Conservation (phyloP, 345 rosid species). For the Euclidium syriacum region DNA sequence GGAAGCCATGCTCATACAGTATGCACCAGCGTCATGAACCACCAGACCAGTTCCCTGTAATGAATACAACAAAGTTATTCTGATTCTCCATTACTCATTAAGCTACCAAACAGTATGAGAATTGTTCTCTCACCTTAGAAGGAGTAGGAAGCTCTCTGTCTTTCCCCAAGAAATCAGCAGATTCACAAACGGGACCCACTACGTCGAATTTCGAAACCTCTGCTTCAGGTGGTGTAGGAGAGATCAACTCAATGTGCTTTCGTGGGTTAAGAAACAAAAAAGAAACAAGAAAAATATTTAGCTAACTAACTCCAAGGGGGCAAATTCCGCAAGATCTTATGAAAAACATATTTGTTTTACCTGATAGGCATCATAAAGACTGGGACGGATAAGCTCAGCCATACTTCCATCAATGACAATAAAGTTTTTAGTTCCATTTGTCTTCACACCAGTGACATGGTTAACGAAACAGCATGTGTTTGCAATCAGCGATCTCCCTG, state of each 20-base stretch:
- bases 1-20: slow-evolving; percentile 99
- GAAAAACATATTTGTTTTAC: slow-evolving; percentile 35
- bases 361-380: slow-evolving; percentile 96
- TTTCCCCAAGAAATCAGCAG: slow-evolving; percentile 98
- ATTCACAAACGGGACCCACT: slow-evolving; percentile 98
- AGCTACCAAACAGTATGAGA: background rate
- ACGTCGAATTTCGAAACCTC: slow-evolving; percentile 76
- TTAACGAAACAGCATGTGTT: slow-evolving; percentile 92
- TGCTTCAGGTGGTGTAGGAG: slow-evolving; percentile 59
- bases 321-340: slow-evolving; percentile 1
- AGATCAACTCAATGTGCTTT: slow-evolving; percentile 95
- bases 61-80: slow-evolving; percentile 9
- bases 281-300: slow-evolving; percentile 11
- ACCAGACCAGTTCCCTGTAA: slow-evolving; percentile 87
- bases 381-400: slow-evolving; percentile 98
- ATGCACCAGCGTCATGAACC: slow-evolving; percentile 98
- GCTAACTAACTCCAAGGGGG: background rate
- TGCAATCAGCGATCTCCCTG: slow-evolving; percentile 95
- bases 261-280: slow-evolving; percentile 17
- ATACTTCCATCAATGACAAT: slow-evolving; percentile 96
- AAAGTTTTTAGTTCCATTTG: slow-evolving; percentile 90
- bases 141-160: slow-evolving; percentile 94
- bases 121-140: slow-evolving; percentile 40
- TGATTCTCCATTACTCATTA: slow-evolving; percentile 10
- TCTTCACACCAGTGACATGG: slow-evolving; percentile 91